Evolutionary conservation across 768 basidiomycete genomes (phyloP).

Genomic region (Mycena galericulata): DNA sequence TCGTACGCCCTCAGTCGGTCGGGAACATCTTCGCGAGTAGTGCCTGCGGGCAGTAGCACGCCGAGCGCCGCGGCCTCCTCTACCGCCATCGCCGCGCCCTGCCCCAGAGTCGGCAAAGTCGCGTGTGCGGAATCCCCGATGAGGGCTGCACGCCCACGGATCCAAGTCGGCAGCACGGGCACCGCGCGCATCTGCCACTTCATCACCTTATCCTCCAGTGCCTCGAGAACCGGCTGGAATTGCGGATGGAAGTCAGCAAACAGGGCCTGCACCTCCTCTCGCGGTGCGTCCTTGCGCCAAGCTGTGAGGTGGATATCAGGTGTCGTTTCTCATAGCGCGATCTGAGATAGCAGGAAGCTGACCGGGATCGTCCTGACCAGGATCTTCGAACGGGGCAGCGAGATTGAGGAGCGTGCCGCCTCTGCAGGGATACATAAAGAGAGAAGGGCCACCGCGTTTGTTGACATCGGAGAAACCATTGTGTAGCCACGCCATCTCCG

Average conservation of each 20-base stretch:
- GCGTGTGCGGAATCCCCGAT: constrained; percentile 38
- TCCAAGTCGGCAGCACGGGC: constrained; percentile 20
- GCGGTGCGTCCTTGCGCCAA: not conserved
- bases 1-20: constrained; percentile 14
- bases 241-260: constrained; percentile 12
- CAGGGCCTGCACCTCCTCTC: not conserved
- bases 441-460: not conserved
- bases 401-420: constrained; percentile 11
- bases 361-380: constrained; percentile 13
- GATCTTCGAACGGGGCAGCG: not conserved
- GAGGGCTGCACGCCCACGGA: constrained; percentile 21
- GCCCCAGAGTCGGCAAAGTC: constrained; percentile 38
- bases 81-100: constrained; percentile 41
- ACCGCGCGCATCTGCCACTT: constrained; percentile 23
- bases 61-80: constrained; percentile 34
- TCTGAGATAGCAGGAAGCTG: not conserved
- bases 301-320: not conserved
- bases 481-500: constrained; percentile 4
- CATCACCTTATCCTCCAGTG: not conserved
- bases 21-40: not conserved
- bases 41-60: constrained; percentile 8
- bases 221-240: not conserved
- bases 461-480: not conserved
- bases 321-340: not conserved
- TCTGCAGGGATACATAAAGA: constrained; percentile 13